Conservation (phyloP, 805 yeast genomes). For the Metschnikowia lunata region DNA sequence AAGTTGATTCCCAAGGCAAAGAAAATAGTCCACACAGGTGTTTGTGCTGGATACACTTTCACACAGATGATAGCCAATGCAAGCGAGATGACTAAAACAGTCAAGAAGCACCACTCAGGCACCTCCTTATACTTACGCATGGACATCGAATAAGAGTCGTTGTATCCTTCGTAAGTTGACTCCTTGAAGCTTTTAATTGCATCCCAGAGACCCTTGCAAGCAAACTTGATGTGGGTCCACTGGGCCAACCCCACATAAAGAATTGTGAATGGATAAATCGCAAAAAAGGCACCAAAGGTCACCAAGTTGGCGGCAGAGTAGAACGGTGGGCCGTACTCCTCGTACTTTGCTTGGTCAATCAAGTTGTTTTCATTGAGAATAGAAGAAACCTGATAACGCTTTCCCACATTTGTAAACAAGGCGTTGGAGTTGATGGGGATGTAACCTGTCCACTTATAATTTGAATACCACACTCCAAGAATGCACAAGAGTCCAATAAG, state of each 20-base stretch:
- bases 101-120: constrained; percentile 42
- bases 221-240: constrained; percentile 13
- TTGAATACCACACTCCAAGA: constrained; percentile 26
- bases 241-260: constrained; percentile 17
- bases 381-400: constrained; percentile 16
- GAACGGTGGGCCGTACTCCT: constrained; percentile 20
- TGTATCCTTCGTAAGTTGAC: constrained; percentile 29
- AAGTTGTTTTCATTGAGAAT: constrained; percentile 13
- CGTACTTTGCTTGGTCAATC: constrained; percentile 18
- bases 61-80: constrained; percentile 36
- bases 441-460: constrained; percentile 27
- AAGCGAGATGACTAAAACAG: constrained; percentile 28
- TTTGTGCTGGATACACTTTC: constrained; percentile 36
- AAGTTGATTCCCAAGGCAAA: constrained; percentile 37
- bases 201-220: constrained; percentile 12
- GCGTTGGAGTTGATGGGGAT: constrained; percentile 23
- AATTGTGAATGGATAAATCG: constrained; percentile 23
- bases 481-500: constrained; percentile 22
- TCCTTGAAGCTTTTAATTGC: constrained; percentile 17
- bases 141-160: constrained; percentile 31
- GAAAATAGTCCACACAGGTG: constrained; percentile 42
- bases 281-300: constrained; percentile 22
- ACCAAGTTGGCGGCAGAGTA: constrained; percentile 22
- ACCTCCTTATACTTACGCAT: constrained; percentile 35
- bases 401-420: constrained; percentile 26